phyloP scores from a whole-genome alignment of 176 grass and related monocot genomes.

The maize (Zea mays) region DNA sequence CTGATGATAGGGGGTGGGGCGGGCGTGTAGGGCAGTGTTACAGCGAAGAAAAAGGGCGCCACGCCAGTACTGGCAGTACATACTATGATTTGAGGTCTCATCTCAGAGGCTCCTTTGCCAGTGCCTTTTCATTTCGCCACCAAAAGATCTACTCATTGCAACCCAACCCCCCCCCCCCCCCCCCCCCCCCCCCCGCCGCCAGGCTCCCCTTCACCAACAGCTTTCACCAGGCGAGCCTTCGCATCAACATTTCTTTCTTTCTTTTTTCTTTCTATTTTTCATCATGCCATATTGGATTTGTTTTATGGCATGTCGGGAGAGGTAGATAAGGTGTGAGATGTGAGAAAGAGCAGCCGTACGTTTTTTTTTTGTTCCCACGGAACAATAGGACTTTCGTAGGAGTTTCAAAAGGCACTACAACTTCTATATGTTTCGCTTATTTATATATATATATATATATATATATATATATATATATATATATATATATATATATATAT shows the following conservation, averaged over 20 bases:
- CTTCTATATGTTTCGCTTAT: too few species aligned
- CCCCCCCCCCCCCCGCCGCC: too few species aligned
- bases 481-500: too few species aligned
- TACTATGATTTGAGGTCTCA: constrained; percentile 79
- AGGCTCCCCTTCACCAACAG: background rate
- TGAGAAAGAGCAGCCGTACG: background rate
- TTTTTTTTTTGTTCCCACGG: too few species aligned
- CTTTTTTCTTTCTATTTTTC: background rate
- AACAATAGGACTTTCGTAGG: background rate
- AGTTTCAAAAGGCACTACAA: too few species aligned
- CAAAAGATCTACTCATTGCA: constrained; percentile 52
- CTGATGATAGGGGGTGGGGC: background rate
- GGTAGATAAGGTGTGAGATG: too few species aligned
- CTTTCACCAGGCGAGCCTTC: constrained; percentile 11
- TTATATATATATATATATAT: too few species aligned
- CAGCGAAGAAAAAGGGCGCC: constrained; percentile 22
- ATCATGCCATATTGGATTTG: background rate
- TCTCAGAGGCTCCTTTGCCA: constrained; percentile 48
- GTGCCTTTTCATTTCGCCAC: constrained; percentile 50
- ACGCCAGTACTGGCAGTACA: constrained; percentile 18
- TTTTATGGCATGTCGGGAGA: background rate
- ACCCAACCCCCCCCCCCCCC: too few species aligned
- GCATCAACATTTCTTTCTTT: background rate
- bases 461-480: too few species aligned
- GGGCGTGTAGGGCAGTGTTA: constrained; percentile 1